phyloP scores from a whole-genome alignment of 305 asterid genomes.

The Fraxinus platypoda region DNA sequence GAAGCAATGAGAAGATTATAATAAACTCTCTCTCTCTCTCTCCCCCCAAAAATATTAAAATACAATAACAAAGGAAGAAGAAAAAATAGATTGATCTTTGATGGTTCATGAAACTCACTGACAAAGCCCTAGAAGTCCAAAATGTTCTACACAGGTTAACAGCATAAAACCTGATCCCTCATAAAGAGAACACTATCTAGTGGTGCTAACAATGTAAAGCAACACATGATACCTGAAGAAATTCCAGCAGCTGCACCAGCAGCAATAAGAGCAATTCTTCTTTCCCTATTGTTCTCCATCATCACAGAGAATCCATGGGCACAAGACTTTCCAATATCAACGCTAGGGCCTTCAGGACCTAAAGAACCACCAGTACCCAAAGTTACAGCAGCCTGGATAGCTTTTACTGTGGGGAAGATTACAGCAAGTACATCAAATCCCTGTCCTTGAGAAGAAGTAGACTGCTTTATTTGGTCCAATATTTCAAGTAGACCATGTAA shows the following conservation, averaged over 20 bases:
- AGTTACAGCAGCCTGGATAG: conserved; percentile 90
- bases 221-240: conserved; percentile 64
- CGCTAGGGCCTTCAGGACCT: conserved; percentile 99
- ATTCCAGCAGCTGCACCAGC: conserved; percentile 99
- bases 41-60: background rate
- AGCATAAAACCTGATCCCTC: background rate
- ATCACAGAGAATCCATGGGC: conserved; percentile 86
- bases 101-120: background rate
- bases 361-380: conserved; percentile 95
- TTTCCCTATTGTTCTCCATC: conserved; percentile 94
- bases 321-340: conserved; percentile 96
- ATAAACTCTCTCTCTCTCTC: background rate
- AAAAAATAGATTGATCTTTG: background rate
- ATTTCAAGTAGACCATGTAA: conserved; percentile 91
- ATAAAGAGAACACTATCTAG: background rate
- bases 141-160: background rate
- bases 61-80: background rate
- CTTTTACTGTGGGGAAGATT: conserved; percentile 75
- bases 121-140: background rate
- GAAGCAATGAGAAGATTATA: background rate
- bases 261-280: conserved; percentile 92
- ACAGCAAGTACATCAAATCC: conserved; percentile 79
- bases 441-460: conserved; percentile 76
- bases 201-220: background rate
- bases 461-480: conserved; percentile 72